Evolutionary conservation across 441 rosid genomes (phyloP).

Genomic region (Adansonia rubrostipa): DNA sequence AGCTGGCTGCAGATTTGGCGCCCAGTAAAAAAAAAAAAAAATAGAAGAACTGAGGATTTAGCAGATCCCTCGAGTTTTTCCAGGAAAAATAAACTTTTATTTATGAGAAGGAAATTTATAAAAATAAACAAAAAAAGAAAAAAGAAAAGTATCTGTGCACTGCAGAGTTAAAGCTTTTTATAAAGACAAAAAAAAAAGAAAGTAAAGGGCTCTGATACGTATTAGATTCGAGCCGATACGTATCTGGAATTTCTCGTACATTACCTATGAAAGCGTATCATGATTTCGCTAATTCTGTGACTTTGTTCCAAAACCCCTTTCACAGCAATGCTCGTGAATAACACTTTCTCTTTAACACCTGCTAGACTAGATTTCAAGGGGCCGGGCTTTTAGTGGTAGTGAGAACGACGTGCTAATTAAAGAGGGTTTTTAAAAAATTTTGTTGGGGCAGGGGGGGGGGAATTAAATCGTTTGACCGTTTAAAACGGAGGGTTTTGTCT

Average conservation of each 20-base stretch:
- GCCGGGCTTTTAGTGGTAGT: not conserved
- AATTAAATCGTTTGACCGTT: constrained; percentile 42
- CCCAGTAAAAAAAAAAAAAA: constrained; percentile 39
- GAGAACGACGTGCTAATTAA: not conserved
- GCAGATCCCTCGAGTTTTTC: constrained; percentile 39
- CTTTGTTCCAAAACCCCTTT: not conserved
- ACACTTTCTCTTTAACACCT: not conserved
- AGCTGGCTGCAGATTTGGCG: constrained; percentile 35
- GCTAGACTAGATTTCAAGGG: not conserved
- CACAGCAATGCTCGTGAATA: not conserved
- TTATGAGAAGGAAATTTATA: not conserved
- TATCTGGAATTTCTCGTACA: constrained; percentile 8
- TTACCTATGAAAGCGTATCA: constrained; percentile 18
- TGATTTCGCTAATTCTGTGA: not conserved
- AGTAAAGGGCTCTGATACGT: constrained; percentile 7
- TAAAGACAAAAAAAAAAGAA: not conserved
- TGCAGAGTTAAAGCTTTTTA: not conserved
- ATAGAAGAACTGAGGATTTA: constrained; percentile 29
- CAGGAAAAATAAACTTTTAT: constrained; percentile 17
- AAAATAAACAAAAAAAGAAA: too few relatives aligned
- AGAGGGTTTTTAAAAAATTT: not conserved
- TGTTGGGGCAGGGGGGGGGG: not conserved
- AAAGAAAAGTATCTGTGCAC: not conserved
- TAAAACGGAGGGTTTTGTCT: constrained; percentile 29
- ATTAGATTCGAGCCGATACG: constrained; percentile 8